A percentile compares a stretch with the other conserved stretches of the same genome.
Conservation (phyloP, 805 yeast genomes). For the Monosporozyma unispora region DNA sequence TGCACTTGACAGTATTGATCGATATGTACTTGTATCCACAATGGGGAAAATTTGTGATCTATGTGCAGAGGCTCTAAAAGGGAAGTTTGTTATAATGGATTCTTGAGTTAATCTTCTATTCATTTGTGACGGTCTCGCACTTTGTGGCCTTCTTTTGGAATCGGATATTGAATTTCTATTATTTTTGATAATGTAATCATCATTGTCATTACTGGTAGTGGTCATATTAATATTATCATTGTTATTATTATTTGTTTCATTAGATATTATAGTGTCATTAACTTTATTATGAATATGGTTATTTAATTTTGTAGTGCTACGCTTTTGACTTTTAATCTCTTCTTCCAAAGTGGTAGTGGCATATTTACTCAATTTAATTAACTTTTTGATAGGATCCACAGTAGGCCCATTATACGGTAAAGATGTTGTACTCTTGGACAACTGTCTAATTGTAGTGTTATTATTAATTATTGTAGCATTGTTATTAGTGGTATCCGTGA, state of each 20-base stretch:
- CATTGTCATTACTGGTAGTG: neutral
- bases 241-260: neutral
- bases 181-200: neutral
- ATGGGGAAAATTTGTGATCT: conserved; percentile 5
- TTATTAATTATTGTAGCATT: neutral
- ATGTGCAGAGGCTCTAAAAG: conserved; percentile 1
- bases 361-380: neutral
- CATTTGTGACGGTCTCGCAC: neutral
- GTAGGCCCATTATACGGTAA: neutral
- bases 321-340: neutral
- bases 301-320: neutral
- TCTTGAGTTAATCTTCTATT: conserved; percentile 1
- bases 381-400: neutral
- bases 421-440: neutral
- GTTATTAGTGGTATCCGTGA: neutral
- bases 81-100: conserved; percentile 2
- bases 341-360: neutral
- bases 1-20: neutral
- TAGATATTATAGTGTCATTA: neutral
- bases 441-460: neutral
- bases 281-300: neutral
- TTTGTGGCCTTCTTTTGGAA: neutral
- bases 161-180: neutral
- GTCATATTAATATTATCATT: neutral
- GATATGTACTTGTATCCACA: neutral